phyloP scores from a whole-genome alignment of 768 basidiomycete species.

The Dictyophora rubrovolvata region DNA sequence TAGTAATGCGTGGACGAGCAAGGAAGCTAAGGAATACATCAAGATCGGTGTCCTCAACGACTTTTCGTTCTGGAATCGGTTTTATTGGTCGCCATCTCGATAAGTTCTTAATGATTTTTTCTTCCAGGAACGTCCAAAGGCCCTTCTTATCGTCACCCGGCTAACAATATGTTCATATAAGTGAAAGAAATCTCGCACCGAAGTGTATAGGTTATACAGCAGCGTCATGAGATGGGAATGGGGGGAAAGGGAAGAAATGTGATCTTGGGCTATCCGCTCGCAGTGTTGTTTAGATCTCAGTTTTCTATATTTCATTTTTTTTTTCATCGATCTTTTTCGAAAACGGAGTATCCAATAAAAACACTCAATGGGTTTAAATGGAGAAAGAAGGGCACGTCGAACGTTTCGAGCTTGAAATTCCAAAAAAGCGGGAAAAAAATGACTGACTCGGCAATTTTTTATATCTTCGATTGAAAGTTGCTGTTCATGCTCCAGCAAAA shows the following conservation, averaged over 20 bases:
- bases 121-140: constrained; percentile 91
- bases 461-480: not conserved
- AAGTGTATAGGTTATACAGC: constrained; percentile 69
- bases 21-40: constrained; percentile 97
- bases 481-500: not conserved
- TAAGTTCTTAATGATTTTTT: not conserved
- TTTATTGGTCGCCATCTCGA: constrained; percentile 88
- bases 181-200: constrained; percentile 81
- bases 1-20: constrained; percentile 86
- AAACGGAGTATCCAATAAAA: too few relatives aligned
- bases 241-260: too few relatives aligned
- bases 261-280: too few relatives aligned
- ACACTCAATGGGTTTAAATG: too few relatives aligned
- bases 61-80: constrained; percentile 97
- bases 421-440: too few relatives aligned
- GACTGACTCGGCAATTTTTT: too few relatives aligned
- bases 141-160: constrained; percentile 85
- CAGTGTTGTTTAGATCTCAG: too few relatives aligned
- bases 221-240: too few relatives aligned
- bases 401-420: too few relatives aligned
- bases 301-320: too few relatives aligned
- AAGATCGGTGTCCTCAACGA: constrained; percentile 91
- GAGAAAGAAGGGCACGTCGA: too few relatives aligned
- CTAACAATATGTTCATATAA: constrained; percentile 93
- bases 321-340: too few relatives aligned